Evolutionary conservation across 2,329 filamentous ascomycete genomes (phyloP).

Genomic region (Canariomyces notabilis): DNA sequence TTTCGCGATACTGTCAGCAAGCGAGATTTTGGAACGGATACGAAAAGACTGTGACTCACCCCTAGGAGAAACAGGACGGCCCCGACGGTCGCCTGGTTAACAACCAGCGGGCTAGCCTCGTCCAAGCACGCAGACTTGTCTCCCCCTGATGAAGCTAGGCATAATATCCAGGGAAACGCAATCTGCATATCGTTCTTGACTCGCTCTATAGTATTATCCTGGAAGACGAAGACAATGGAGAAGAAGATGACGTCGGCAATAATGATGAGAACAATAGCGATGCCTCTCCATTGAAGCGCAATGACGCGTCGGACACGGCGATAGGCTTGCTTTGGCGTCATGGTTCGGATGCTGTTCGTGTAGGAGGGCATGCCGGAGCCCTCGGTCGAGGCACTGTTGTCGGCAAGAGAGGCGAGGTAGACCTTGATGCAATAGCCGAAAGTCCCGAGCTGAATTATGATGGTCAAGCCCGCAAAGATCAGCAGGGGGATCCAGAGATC

Average conservation of each 20-base stretch:
- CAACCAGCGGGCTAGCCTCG: constrained; percentile 56
- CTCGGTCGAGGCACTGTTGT: constrained; percentile 65
- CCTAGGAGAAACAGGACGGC: constrained; percentile 79
- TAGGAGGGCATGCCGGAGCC: constrained; percentile 71
- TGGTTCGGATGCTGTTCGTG: constrained; percentile 66
- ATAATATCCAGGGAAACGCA: constrained; percentile 63
- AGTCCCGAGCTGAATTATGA: constrained; percentile 77
- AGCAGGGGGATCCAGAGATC: constrained; percentile 89
- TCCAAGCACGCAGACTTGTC: constrained; percentile 63
- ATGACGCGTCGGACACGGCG: constrained; percentile 81
- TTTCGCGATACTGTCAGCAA: constrained; percentile 7
- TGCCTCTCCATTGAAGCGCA: constrained; percentile 89
- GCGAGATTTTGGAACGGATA: not conserved
- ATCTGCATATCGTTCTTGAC: constrained; percentile 49
- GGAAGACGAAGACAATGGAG: constrained; percentile 80
- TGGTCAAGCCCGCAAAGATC: constrained; percentile 68
- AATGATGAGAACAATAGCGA: constrained; percentile 84
- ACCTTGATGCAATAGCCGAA: constrained; percentile 93
- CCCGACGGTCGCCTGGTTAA: constrained; percentile 71
- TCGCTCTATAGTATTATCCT: constrained; percentile 67
- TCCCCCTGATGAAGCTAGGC: constrained; percentile 54
- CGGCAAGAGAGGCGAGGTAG: constrained; percentile 77
- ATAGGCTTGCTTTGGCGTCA: constrained; percentile 83
- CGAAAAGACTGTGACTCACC: constrained; percentile 26
- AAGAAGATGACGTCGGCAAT: constrained; percentile 92